Percentiles rank a stretch among this genome's conserved stretches.
Evolutionary conservation across 306 rosid genomes (phyloP).

Genomic region (Datisca glomerata): DNA sequence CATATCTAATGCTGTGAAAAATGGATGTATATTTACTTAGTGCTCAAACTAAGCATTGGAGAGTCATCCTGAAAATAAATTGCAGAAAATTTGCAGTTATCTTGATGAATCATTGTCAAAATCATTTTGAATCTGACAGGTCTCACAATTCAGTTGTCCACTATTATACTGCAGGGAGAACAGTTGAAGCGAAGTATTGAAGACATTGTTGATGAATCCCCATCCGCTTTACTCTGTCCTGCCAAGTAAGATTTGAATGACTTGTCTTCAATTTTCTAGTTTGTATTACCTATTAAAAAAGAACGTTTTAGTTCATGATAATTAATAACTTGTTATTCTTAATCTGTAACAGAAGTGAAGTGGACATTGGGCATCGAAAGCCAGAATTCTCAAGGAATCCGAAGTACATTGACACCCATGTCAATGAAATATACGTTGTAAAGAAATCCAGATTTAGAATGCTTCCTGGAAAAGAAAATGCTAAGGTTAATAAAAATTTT

Average conservation of each 20-base stretch:
- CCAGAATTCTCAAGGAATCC: conserved; percentile 32
- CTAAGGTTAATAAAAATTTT: conserved; percentile 39
- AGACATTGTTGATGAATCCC: conserved; percentile 30
- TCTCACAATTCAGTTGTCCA: not conserved
- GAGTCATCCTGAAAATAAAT: too few species aligned
- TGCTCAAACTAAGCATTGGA: too few species aligned
- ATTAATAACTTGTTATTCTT: conserved; percentile 11
- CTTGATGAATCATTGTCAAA: not conserved
- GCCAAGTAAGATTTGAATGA: conserved; percentile 15
- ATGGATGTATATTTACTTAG: too few species aligned
- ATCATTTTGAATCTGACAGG: not conserved
- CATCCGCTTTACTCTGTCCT: conserved; percentile 17
- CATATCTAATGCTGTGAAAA: too few species aligned
- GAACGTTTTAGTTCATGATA: conserved; percentile 5
- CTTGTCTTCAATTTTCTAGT: conserved; percentile 8
- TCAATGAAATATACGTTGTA: conserved; percentile 62
- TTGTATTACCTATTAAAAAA: too few species aligned
- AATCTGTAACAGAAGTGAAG: conserved; percentile 21
- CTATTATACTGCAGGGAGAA: conserved; percentile 31
- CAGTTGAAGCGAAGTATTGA: conserved; percentile 30
- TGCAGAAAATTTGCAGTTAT: not conserved
- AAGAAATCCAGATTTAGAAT: conserved; percentile 36
- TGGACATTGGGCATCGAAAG: conserved; percentile 32
- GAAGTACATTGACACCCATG: conserved; percentile 44
- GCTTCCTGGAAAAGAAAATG: conserved; percentile 55